These are phyloP conservation scores for Cyanidiococcus yangmingshanensis DNA, from an alignment of 23 red algal genomes.

Conservation along the genomic window DNA sequence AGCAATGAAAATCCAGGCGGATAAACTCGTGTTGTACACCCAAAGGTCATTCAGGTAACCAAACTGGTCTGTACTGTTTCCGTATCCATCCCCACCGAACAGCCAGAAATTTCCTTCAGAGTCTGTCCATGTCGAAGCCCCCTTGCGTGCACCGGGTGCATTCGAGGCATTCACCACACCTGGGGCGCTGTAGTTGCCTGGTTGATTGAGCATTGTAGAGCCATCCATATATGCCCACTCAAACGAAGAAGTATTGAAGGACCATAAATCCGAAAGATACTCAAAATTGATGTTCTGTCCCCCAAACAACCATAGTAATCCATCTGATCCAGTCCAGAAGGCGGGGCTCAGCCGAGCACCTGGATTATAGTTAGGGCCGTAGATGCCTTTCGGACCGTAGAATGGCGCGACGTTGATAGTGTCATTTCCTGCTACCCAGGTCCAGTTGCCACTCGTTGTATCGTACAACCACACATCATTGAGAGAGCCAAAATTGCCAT, in stretches of 20 bases:
- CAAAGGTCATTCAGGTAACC: neutral
- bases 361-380: neutral
- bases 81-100: conserved; percentile 13
- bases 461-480: conserved; percentile 10
- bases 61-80: neutral
- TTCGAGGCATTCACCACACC: neutral
- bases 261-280: neutral
- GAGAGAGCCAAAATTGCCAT: neutral
- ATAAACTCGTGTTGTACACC: neutral
- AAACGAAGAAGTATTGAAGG: neutral
- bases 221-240: neutral
- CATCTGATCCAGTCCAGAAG: neutral
- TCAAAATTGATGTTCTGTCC: neutral
- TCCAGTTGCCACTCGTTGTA: neutral
- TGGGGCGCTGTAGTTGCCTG: neutral
- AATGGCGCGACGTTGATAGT: conserved; percentile 1
- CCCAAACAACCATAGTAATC: neutral
- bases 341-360: neutral
- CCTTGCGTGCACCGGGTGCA: neutral
- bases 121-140: neutral
- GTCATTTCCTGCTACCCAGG: neutral
- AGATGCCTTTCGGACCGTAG: conserved; percentile 1
- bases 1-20: neutral
- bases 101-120: neutral
- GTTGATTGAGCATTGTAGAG: neutral